phyloP scores from a whole-genome alignment of 768 basidiomycete genomes.

The Rhizopogon vulgaris region DNA sequence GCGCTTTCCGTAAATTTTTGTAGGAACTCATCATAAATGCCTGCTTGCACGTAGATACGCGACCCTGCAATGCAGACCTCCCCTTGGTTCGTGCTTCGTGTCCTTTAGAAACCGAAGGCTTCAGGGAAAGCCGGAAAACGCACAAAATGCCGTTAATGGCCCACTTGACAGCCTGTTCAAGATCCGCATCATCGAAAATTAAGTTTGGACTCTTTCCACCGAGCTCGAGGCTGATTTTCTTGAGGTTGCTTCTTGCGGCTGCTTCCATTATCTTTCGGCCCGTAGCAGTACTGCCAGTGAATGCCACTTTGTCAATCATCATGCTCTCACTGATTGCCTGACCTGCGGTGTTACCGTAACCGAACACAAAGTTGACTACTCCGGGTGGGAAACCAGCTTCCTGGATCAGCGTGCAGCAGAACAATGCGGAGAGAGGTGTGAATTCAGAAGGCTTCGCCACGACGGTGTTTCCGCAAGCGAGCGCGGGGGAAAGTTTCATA shows the following conservation, averaged over 20 bases:
- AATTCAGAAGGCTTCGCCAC: conserved; percentile 81
- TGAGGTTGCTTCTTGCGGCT: conserved; percentile 76
- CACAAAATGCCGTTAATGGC: conserved; percentile 68
- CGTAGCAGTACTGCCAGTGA: conserved; percentile 79
- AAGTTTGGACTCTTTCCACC: conserved; percentile 48
- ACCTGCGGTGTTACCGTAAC: conserved; percentile 66
- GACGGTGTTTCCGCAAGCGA: conserved; percentile 73
- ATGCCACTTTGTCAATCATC: conserved; percentile 68
- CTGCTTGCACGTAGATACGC: conserved; percentile 74
- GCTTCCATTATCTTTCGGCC: conserved; percentile 80
- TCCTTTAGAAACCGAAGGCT: neutral
- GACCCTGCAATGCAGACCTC: conserved; percentile 80
- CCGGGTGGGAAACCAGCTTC: conserved; percentile 77
- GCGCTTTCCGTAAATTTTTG: conserved; percentile 49
- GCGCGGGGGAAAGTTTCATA: conserved; percentile 73
- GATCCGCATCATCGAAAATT: conserved; percentile 43
- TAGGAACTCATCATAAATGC: conserved; percentile 76
- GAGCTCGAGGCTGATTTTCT: conserved; percentile 59
- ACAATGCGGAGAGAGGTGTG: conserved; percentile 63
- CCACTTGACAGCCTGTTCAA: conserved; percentile 62
- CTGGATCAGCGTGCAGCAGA: conserved; percentile 41
- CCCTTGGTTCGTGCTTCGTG: conserved; percentile 61
- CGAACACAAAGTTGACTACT: conserved; percentile 71
- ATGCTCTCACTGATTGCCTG: conserved; percentile 65
- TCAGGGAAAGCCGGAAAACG: conserved; percentile 17